Base-by-base conservation (phyloP, 148 eudicot genomes). In the Rhododendron molle region DNA sequence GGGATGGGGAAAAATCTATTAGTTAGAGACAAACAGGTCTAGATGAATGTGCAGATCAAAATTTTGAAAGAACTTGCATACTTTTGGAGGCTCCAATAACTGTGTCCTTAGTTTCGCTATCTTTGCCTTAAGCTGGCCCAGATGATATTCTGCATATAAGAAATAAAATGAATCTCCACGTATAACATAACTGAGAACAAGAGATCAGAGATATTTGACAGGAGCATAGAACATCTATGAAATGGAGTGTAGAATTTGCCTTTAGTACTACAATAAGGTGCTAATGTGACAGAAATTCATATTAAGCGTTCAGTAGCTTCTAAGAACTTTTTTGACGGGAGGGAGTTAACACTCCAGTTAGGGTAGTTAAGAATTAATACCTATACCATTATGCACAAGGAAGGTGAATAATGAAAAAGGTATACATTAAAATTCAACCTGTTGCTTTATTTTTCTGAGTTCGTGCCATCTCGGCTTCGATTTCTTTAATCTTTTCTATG, bases 91-190 rank as follows among this genome's bases (percentile, higher is more conserved):
- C 93, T 97, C 99, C 91, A 97, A 87, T 30, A 97, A 80, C 72
- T 97, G 99, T n/a, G 99, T 97, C 92, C 99, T 92, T 76, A 97
- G 93, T 90, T 95, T 97, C 83, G 99, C 99, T 76, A 97, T 95
- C 92, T 97, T 97, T 60, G 99, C 99, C 93, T 97, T 97, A 77
- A 97, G 96, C 93, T 97, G 99, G 88, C 99, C 99, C 90, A 97
- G 89, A 93, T 97, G 99, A 91, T 97, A 97, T 86, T 97, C 99
- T 97, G 93, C 85, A 87, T 30, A 80, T 60, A 40, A 38, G 30
- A 40, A 21, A 81, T 2, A 14, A 52, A 73, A 84, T 84, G 36
- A 84, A 74, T 84, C 62, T 23, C 49, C 12, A 36, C 0, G 32
- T 34, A 32, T 40, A 16, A 71, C 58, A 20, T 47, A 28, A 40